Base-by-base conservation (phyloP, 2,329 filamentous ascomycete genomes). In the Fusarium subtropicale region DNA sequence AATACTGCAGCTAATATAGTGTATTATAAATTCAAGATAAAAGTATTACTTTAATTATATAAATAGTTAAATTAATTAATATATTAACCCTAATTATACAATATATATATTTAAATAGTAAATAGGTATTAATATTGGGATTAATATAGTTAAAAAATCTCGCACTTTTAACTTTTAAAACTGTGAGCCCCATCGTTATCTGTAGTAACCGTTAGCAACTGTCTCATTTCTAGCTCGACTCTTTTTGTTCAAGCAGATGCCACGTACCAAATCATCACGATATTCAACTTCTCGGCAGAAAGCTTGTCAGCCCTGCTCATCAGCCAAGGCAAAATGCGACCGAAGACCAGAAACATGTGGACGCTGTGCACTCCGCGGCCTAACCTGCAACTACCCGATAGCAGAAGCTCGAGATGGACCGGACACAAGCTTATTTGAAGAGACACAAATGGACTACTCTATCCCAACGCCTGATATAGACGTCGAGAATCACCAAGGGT, bases 361-460 rank as follows among this genome's bases (percentile, higher is more conserved):
- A 0, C n/a, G 36, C 13, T 39, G 36, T 13, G 5, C 36, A 39
- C 36, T 20, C 5, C 36, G 36, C 11, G 11, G n/a, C 11, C 3
- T 39, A 0, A 13, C n/a, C 0, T 39, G 36, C 7, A 11, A 3
- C 7, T 39, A 39, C 11, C 11, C 11, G 0, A 12, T 4, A 20
- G n/a, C n/a, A 3, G n/a, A 39, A 20, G 11, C 2, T 6, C 20
- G 36, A 8, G n/a, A 20, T 20, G n/a, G 3, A 13, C 5, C 20
- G 6, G 36, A 8, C 4, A 39, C n/a, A 39, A 20, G n/a, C 11
- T 12, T 20, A 10, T 20, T 13, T 15, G n/a, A 20, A 4, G 36
- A 20, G 11, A 13, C n/a, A 13, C 36, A 39, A 13, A 39, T 20
- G n/a, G n/a, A 20, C 7, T 39, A 20, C n/a, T 13, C 36, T 6